phyloP scores from a whole-genome alignment of 371 early-diverging fungal species.

The Apophysomyces elegans region DNA sequence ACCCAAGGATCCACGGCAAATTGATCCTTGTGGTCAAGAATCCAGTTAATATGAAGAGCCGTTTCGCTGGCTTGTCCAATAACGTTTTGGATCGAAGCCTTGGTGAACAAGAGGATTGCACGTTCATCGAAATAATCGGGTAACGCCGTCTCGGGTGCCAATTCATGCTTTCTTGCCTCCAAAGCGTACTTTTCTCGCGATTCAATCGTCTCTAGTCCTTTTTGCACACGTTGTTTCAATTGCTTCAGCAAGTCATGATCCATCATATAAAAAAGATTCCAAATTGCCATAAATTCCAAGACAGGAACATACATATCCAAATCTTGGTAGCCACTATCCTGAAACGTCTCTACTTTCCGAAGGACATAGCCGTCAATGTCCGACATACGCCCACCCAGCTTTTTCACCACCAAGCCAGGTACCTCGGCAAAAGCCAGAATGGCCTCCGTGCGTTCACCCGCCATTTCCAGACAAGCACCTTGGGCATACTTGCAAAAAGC shows the following conservation, averaged over 20 bases:
- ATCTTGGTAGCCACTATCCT: constrained; percentile 54
- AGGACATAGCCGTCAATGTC: constrained; percentile 60
- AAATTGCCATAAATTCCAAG: constrained; percentile 63
- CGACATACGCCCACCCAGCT: constrained; percentile 58
- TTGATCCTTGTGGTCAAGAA: constrained; percentile 53
- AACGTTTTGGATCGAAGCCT: constrained; percentile 41
- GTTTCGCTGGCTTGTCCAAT: constrained; percentile 26
- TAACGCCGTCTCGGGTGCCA: constrained; percentile 39
- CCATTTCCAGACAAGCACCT: constrained; percentile 57
- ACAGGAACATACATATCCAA: constrained; percentile 51
- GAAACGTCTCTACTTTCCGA: constrained; percentile 58
- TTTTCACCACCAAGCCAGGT: constrained; percentile 48
- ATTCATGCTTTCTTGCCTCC: constrained; percentile 39
- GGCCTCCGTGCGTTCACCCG: constrained; percentile 49
- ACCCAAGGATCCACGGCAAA: constrained; percentile 57
- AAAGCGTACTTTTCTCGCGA: constrained; percentile 39
- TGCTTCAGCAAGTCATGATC: constrained; percentile 32
- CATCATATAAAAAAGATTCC: constrained; percentile 59
- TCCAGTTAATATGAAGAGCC: constrained; percentile 55
- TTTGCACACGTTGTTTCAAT: constrained; percentile 35
- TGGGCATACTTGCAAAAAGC: constrained; percentile 62
- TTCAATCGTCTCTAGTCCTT: constrained; percentile 35
- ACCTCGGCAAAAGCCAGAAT: constrained; percentile 55
- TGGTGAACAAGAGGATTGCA: constrained; percentile 40
- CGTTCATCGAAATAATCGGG: constrained; percentile 51